phyloP scores from a whole-genome alignment of 805 yeast genomes.

The Ogataea corticis region DNA sequence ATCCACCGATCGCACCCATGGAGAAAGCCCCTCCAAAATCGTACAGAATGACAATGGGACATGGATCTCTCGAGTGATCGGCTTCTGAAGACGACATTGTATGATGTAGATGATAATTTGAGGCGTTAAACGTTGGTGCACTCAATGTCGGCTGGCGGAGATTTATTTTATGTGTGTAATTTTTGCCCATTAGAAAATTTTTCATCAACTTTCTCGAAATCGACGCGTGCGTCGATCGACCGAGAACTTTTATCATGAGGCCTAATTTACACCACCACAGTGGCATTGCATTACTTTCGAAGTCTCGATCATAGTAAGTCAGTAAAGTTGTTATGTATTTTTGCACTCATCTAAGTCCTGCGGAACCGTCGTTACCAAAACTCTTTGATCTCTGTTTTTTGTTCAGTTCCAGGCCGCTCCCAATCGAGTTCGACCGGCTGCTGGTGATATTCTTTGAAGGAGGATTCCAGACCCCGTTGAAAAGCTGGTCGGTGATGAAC shows the following conservation, averaged over 20 bases:
- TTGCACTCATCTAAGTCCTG: too few relatives aligned
- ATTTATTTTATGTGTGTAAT: background rate
- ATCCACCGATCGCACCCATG: conserved; percentile 99
- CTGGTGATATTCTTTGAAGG: conserved; percentile 31
- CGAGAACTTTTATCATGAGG: too few relatives aligned
- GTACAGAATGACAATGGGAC: conserved; percentile 92
- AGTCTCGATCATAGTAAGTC: too few relatives aligned
- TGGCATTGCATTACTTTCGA: too few relatives aligned
- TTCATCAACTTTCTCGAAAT: conserved; percentile 6
- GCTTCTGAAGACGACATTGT: conserved; percentile 66
- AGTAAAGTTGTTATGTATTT: too few relatives aligned
- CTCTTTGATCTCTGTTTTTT: conserved; percentile 26
- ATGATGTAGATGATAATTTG: background rate
- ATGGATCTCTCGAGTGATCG: conserved; percentile 98
- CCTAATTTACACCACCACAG: too few relatives aligned
- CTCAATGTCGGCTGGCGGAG: background rate
- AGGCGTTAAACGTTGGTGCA: background rate
- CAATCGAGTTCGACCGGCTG: conserved; percentile 9
- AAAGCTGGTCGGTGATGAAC: conserved; percentile 67
- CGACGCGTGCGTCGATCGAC: conserved; percentile 14
- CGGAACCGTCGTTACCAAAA: conserved; percentile 15
- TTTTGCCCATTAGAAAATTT: conserved; percentile 10
- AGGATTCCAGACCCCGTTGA: conserved; percentile 54
- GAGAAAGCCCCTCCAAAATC: conserved; percentile 99
- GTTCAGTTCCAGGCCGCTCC: conserved; percentile 4